Evolutionary conservation across 2,329 filamentous ascomycete species (phyloP).

Genomic region (Aspergillus cejpii): DNA sequence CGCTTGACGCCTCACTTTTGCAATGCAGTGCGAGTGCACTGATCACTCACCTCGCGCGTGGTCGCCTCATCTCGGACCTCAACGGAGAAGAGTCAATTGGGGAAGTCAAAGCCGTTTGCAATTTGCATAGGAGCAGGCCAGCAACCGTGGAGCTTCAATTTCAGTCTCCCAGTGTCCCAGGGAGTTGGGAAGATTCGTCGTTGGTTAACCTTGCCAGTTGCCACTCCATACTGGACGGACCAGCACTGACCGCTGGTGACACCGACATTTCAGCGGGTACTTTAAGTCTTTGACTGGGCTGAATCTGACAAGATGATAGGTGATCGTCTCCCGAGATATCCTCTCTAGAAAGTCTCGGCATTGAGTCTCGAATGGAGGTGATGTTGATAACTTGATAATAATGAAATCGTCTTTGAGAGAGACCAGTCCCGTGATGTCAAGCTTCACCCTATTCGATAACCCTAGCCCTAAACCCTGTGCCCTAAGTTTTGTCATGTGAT

Average conservation of each 20-base stretch:
- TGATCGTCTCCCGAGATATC: not conserved
- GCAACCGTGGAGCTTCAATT: constrained; percentile 3
- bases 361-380: too few species aligned
- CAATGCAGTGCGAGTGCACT: constrained; percentile 7
- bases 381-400: too few species aligned
- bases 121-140: constrained; percentile 2
- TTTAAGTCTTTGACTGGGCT: not conserved
- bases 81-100: constrained; percentile 6
- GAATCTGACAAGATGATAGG: not conserved
- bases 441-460: not conserved
- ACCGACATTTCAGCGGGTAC: constrained; percentile 7
- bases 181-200: too few species aligned
- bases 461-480: not conserved
- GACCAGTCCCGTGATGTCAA: not conserved
- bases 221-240: constrained; percentile 3
- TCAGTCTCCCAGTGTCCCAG: too few species aligned
- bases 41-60: constrained; percentile 11
- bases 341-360: too few species aligned
- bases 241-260: constrained; percentile 10
- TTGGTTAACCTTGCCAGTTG: too few species aligned
- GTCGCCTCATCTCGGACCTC: constrained; percentile 19
- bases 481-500: not conserved
- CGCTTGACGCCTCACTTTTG: constrained; percentile 22
- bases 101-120: constrained; percentile 4
- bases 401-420: too few species aligned